These are phyloP conservation scores for Neocatenulostroma microsporum DNA, from an alignment of 2,329 filamentous ascomycete species.

Conservation along the genomic window DNA sequence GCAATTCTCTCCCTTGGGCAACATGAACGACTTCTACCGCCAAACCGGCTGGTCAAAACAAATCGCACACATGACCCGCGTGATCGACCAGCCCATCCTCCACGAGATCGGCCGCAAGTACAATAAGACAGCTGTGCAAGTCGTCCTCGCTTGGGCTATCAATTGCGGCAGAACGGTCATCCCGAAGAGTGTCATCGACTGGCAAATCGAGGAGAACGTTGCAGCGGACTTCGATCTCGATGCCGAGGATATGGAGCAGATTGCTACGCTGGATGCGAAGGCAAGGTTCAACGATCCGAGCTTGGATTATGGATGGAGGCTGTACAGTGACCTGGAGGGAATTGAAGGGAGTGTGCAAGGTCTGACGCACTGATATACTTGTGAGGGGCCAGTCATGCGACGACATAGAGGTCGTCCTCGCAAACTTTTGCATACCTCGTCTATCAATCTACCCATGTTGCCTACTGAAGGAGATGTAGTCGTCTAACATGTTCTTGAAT, in stretches of 20 bases:
- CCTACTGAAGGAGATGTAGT: no score
- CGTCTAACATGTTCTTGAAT: no score
- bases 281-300: constrained; percentile 18
- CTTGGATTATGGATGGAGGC: constrained; percentile 13
- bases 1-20: neutral
- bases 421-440: no score
- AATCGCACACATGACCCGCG: constrained; percentile 1
- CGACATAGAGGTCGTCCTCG: no score
- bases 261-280: constrained; percentile 27
- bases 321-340: constrained; percentile 23
- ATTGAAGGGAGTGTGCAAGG: constrained; percentile 8
- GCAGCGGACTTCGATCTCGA: constrained; percentile 28
- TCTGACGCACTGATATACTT: neutral
- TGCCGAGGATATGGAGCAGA: constrained; percentile 44
- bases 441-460: no score
- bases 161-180: constrained; percentile 29
- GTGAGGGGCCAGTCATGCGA: no score
- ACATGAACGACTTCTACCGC: constrained; percentile 5
- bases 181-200: constrained; percentile 32
- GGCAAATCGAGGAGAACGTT: constrained; percentile 26
- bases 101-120: constrained; percentile 14
- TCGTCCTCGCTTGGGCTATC: constrained; percentile 32
- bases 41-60: constrained; percentile 1
- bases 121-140: constrained; percentile 27
- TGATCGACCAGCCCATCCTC: constrained; percentile 1